phyloP scores from a whole-genome alignment of 2,329 filamentous ascomycete species.

The Cytospora paraplurivora region DNA sequence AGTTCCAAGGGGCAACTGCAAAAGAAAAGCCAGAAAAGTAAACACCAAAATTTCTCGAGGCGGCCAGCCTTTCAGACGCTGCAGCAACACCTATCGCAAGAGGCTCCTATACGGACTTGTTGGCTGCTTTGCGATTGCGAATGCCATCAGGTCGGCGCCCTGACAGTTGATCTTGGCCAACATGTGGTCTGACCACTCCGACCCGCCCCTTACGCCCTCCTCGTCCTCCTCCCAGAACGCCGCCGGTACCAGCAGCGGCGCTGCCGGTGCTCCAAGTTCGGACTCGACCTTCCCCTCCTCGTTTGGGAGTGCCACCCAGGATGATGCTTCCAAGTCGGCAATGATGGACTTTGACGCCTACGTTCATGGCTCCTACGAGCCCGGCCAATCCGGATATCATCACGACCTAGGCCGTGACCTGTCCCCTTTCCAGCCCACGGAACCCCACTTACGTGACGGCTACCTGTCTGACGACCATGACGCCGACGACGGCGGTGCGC shows the following conservation, averaged over 20 bases:
- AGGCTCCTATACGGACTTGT: background rate
- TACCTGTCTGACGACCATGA: slow-evolving; percentile 33
- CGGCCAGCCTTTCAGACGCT: background rate
- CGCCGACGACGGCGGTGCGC: slow-evolving; percentile 32
- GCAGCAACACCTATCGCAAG: background rate
- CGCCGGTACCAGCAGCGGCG: slow-evolving; percentile 4
- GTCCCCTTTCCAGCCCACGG: slow-evolving; percentile 13
- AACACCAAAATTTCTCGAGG: background rate
- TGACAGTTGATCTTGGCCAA: slow-evolving; percentile 27
- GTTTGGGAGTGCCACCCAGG: background rate
- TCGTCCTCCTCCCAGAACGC: background rate
- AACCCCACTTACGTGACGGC: slow-evolving; percentile 22
- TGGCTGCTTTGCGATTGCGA: slow-evolving; percentile 12
- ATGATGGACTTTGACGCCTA: slow-evolving; percentile 15
- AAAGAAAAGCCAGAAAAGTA: slow-evolving; percentile 2
- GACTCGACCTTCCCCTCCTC: slow-evolving; percentile 4
- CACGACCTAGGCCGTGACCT: slow-evolving; percentile 9
- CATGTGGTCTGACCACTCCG: slow-evolving; percentile 29
- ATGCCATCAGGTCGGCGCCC: slow-evolving; percentile 19
- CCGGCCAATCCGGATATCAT: slow-evolving; percentile 15
- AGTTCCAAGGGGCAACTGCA: background rate
- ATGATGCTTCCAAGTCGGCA: slow-evolving; percentile 7
- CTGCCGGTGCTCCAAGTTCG: slow-evolving; percentile 11
- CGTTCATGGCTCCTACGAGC: slow-evolving; percentile 16
- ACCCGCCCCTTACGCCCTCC: slow-evolving; percentile 16